These are phyloP conservation scores for Calvatia gigantea DNA, from an alignment of 768 basidiomycete genomes.

Conservation along the genomic window DNA sequence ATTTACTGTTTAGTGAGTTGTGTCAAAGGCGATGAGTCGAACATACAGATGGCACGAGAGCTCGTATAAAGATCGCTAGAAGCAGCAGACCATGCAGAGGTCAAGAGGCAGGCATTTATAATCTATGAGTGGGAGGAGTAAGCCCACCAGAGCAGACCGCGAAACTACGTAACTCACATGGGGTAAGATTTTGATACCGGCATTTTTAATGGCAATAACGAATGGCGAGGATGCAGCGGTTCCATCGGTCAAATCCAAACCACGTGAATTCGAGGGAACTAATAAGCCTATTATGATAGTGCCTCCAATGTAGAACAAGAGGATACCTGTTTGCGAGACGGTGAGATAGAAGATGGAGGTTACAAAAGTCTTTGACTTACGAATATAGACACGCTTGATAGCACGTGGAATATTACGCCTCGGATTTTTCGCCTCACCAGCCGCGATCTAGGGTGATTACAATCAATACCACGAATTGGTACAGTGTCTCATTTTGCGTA, in stretches of 20 bases:
- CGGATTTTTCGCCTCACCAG: conserved; percentile 90
- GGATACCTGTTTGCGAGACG: conserved; percentile 55
- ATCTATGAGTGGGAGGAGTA: conserved; percentile 36
- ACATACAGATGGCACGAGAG: conserved; percentile 80
- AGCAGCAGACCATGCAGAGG: conserved; percentile 91
- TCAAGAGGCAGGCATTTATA: conserved; percentile 80
- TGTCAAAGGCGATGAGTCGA: background rate
- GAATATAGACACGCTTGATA: conserved; percentile 70
- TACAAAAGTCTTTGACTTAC: conserved; percentile 27
- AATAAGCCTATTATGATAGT: conserved; percentile 80
- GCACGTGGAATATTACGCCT: conserved; percentile 59
- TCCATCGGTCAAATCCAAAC: conserved; percentile 48
- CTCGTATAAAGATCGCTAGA: conserved; percentile 88
- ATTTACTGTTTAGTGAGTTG: conserved; percentile 1
- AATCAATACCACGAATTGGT: conserved; percentile 7
- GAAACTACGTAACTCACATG: conserved; percentile 41
- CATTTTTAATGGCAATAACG: conserved; percentile 82
- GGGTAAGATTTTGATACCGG: conserved; percentile 86
- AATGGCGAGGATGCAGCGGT: conserved; percentile 81
- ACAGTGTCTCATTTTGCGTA: conserved; percentile 30
- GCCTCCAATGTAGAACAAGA: conserved; percentile 73
- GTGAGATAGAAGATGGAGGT: background rate
- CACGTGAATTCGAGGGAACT: conserved; percentile 64
- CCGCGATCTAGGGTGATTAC: conserved; percentile 60
- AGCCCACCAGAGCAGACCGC: background rate